These are phyloP conservation scores for Onygenales sp. DNA, from an alignment of 2,329 filamentous ascomycete species.

Conservation along the genomic window DNA sequence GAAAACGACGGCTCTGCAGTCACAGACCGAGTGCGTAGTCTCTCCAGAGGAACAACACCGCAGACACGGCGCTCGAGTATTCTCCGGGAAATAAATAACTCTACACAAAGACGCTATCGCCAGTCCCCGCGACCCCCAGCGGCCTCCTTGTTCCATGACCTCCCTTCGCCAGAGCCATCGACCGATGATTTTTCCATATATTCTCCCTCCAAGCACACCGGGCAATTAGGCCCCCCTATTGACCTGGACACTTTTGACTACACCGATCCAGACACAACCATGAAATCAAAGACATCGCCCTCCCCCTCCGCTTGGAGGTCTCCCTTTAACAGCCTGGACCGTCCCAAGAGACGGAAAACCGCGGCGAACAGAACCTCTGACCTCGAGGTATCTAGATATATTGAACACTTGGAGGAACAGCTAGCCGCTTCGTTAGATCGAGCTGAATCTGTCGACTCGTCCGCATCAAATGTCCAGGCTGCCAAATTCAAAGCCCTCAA, in stretches of 20 bases:
- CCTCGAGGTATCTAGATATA: slow-evolving; percentile 36
- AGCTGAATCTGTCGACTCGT: slow-evolving; percentile 31
- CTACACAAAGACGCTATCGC: slow-evolving; percentile 14
- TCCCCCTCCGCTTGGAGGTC: slow-evolving; percentile 12
- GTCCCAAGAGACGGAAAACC: slow-evolving; percentile 14
- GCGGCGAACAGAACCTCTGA: slow-evolving; percentile 17
- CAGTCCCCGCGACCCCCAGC: slow-evolving; percentile 12
- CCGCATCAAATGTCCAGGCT: slow-evolving; percentile 25
- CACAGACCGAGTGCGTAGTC: neutral
- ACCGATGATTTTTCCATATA: slow-evolving; percentile 3
- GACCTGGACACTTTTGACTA: slow-evolving; percentile 1
- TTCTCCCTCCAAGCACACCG: neutral
- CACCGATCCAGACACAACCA: slow-evolving; percentile 3
- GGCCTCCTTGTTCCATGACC: slow-evolving; percentile 15
- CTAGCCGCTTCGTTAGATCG: slow-evolving; percentile 32
- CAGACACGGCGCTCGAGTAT: slow-evolving; percentile 17
- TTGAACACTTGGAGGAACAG: slow-evolving; percentile 41
- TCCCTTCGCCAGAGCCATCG: slow-evolving; percentile 7
- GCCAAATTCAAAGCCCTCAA: slow-evolving; percentile 27
- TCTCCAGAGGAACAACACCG: slow-evolving; percentile 1
- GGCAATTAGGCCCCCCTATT: slow-evolving; percentile 1
- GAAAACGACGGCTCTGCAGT: slow-evolving; percentile 9
- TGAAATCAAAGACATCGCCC: slow-evolving; percentile 6
- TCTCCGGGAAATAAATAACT: slow-evolving; percentile 22
- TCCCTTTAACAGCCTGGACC: slow-evolving; percentile 3